A percentile compares a stretch with the other conserved stretches of the same genome.
Conservation (phyloP, 2,329 filamentous ascomycete genomes). For the Xylariaceae sp. region DNA sequence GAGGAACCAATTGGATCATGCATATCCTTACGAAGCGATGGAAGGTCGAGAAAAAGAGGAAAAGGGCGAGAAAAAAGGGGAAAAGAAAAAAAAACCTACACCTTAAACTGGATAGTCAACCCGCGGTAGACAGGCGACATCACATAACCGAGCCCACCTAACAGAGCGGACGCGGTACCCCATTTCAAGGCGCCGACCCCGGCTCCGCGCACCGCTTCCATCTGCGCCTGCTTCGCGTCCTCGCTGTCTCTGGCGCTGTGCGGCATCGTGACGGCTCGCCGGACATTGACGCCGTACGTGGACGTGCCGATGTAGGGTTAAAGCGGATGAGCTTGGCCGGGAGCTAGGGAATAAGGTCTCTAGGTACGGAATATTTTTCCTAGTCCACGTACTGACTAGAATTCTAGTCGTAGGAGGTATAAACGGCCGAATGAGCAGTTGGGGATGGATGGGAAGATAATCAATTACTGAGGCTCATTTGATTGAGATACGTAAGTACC, state of each 20-base stretch:
- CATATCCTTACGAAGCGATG: neutral
- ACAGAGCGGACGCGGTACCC: constrained; percentile 69
- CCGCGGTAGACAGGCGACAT: constrained; percentile 76
- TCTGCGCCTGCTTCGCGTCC: constrained; percentile 73
- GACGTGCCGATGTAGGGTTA: no score
- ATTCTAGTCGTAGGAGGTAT: no score
- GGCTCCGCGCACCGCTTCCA: constrained; percentile 74
- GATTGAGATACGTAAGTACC: no score
- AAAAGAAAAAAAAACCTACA: constrained; percentile 56
- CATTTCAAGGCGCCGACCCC: constrained; percentile 73
- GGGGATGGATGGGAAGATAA: no score
- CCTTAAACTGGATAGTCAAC: constrained; percentile 77
- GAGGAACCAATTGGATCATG: neutral
- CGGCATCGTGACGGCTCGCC: constrained; percentile 20
- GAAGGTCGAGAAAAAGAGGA: neutral
- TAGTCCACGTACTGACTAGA: no score
- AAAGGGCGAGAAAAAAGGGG: neutral
- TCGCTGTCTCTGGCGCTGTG: constrained; percentile 67
- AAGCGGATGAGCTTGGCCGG: no score
- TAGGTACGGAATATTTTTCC: no score
- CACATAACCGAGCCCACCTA: constrained; percentile 67
- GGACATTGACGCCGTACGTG: neutral
- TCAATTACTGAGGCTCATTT: no score
- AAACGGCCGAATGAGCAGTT: no score
- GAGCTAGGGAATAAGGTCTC: no score